Conservation (phyloP, 1,284 basidiomycete genomes). For the Pseudozyma sp. region DNA sequence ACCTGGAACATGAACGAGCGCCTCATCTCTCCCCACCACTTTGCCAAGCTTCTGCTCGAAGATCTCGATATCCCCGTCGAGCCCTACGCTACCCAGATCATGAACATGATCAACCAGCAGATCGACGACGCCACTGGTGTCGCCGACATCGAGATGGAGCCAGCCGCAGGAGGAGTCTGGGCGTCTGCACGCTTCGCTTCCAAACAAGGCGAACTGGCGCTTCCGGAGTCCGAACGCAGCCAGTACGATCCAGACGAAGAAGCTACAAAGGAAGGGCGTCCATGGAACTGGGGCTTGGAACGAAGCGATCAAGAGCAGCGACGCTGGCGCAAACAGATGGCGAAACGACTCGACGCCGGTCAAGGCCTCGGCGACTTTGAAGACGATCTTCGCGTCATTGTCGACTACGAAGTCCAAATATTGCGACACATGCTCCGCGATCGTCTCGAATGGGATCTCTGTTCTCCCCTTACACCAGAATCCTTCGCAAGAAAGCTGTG, state of each 20-base stretch:
- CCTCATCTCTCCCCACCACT: constrained; percentile 82
- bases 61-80: constrained; percentile 82
- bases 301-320: constrained; percentile 23
- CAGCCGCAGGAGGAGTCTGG: constrained; percentile 44
- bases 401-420: constrained; percentile 91
- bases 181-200: constrained; percentile 25
- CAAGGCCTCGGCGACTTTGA: constrained; percentile 54
- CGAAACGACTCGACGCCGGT: constrained; percentile 25
- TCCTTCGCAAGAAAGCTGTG: constrained; percentile 84
- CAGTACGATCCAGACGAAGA: constrained; percentile 43
- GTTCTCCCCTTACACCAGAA: constrained; percentile 90
- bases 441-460: constrained; percentile 97
- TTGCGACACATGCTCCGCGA: constrained; percentile 89
- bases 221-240: constrained; percentile 11
- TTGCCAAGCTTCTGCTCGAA: constrained; percentile 85
- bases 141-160: constrained; percentile 52
- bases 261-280: constrained; percentile 29
- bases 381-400: constrained; percentile 64
- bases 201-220: constrained; percentile 23
- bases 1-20: constrained; percentile 89
- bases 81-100: constrained; percentile 81
- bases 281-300: constrained; percentile 44
- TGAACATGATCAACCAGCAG: constrained; percentile 87
- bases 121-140: constrained; percentile 83
- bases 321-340: constrained; percentile 39